Percentiles rank a stretch among this genome's conserved stretches.
phyloP scores from a whole-genome alignment of 306 rosid species.

The Adenanthera pavonina region DNA sequence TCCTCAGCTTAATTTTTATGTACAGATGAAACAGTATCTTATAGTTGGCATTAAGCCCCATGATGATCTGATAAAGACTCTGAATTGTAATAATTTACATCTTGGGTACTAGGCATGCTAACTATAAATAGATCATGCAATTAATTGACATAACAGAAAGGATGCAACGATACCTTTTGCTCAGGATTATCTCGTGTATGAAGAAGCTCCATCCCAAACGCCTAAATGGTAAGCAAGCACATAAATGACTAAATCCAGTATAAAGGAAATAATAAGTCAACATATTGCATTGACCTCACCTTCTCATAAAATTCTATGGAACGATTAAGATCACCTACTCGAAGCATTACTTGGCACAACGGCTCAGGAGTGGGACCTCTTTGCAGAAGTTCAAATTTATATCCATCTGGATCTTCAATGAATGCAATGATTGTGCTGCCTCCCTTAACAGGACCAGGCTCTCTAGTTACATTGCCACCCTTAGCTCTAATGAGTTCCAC shows the following conservation, averaged over 20 bases:
- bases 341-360: conserved; percentile 97
- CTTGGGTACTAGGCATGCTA: conserved; percentile 18
- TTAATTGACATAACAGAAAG: conserved; percentile 22
- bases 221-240: conserved; percentile 53
- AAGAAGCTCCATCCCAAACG: conserved; percentile 98
- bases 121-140: conserved; percentile 6
- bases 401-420: conserved; percentile 97
- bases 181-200: conserved; percentile 90
- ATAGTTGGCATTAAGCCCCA: conserved; percentile 18
- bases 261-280: conserved; percentile 13
- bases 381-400: conserved; percentile 93
- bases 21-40: conserved; percentile 21
- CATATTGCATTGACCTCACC: conserved; percentile 55
- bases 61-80: conserved; percentile 20
- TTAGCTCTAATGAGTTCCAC: conserved; percentile 93
- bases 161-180: conserved; percentile 67
- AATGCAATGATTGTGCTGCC: conserved; percentile 89
- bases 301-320: conserved; percentile 89
- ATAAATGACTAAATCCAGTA: conserved; percentile 28
- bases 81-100: conserved; percentile 9
- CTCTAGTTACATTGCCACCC: conserved; percentile 91
- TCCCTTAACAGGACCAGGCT: conserved; percentile 97
- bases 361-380: conserved; percentile 97
- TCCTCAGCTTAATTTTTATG: conserved; percentile 30
- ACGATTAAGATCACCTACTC: conserved; percentile 96